A percentile compares a stretch with the other conserved stretches of the same genome.
phyloP scores from a whole-genome alignment of 2,329 filamentous ascomycete species.

The Colletotrichum sp. region DNA sequence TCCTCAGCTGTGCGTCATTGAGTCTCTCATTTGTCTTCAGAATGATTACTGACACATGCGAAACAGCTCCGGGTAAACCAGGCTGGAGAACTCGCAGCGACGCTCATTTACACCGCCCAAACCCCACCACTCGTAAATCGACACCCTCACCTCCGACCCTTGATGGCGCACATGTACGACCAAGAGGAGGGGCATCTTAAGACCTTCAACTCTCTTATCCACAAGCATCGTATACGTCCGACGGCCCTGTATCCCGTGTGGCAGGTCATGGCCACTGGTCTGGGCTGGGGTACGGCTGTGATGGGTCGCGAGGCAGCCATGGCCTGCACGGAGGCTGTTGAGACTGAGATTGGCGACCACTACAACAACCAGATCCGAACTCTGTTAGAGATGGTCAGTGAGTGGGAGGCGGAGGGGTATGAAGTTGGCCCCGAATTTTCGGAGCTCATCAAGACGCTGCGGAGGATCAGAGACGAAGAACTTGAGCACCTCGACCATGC shows the following conservation, averaged over 20 bases:
- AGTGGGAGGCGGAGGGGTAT: slow-evolving; percentile 79
- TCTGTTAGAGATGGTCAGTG: slow-evolving; percentile 79
- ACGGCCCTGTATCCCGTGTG: slow-evolving; percentile 93
- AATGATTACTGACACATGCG: not conserved
- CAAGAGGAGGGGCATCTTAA: slow-evolving; percentile 89
- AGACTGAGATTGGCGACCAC: slow-evolving; percentile 96
- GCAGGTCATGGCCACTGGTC: slow-evolving; percentile 76
- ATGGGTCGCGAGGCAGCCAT: slow-evolving; percentile 94
- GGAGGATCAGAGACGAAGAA: slow-evolving; percentile 92
- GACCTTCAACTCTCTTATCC: slow-evolving; percentile 84
- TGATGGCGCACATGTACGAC: slow-evolving; percentile 98
- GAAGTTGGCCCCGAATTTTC: slow-evolving; percentile 80
- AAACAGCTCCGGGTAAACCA: slow-evolving; percentile 88
- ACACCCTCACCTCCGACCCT: slow-evolving; percentile 84
- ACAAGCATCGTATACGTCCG: slow-evolving; percentile 87
- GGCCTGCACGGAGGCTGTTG: slow-evolving; percentile 98
- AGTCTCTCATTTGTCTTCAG: not conserved
- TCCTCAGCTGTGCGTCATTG: slow-evolving; percentile 66
- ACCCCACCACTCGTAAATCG: slow-evolving; percentile 79
- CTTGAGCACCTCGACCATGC: slow-evolving; percentile 96
- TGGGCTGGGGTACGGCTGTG: slow-evolving; percentile 89
- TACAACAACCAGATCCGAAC: slow-evolving; percentile 91
- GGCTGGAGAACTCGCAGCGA: slow-evolving; percentile 95
- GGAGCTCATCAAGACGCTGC: slow-evolving; percentile 73
- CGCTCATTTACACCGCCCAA: slow-evolving; percentile 91